Base-by-base conservation (phyloP, 495 filamentous ascomycete species). In the Tuber aestivum region DNA sequence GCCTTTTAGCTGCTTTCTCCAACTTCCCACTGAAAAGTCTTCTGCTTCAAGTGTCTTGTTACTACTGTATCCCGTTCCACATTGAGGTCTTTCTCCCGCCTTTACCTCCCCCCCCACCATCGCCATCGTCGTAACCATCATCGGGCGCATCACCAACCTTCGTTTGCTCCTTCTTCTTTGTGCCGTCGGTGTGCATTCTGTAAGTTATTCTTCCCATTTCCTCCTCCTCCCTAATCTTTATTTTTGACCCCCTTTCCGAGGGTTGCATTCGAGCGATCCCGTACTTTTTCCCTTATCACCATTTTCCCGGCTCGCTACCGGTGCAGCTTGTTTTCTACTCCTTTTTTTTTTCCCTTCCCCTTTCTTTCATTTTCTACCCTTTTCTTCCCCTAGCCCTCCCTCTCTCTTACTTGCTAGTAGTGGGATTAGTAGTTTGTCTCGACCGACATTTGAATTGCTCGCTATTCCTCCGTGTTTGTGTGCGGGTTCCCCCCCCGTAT, bases 401-500 rank as follows among this genome's bases (percentile, higher is more conserved):
- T 61, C 27, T 12, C 56, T 65, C 56, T 35, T 35, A 27, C 56
- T 65, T 35, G 27, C 56, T 16, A 27, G 50, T 18, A 65, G 56
- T 32, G 56, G 56, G 56, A 35, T 16, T 18, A 8, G 56, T 35
- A 6, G 56, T 32, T 65, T 18, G 56, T 65, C 27, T 65, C 56
- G 56, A 65, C 56, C n/a, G n/a, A n/a, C n/a, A n/a, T n/a, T n/a
- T n/a, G n/a, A n/a, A n/a, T 68, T 50, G 56, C 72, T 32, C 37
- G 70, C 71, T 70, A 38, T 56, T 79, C 68, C 50, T 69, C 73
- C 41, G 50, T 37, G 48, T 61, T 23, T 76, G 70, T 72, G 37
- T 21, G 72, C 41, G 72, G 61, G 61, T 37, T n/a, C 73, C 72
- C 32, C 50, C 50, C n/a, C 73, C 73, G 72, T 37, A 75, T 42